phyloP scores from a whole-genome alignment of 2,329 filamentous ascomycete genomes.

The Ophiostoma triangulosporum region DNA sequence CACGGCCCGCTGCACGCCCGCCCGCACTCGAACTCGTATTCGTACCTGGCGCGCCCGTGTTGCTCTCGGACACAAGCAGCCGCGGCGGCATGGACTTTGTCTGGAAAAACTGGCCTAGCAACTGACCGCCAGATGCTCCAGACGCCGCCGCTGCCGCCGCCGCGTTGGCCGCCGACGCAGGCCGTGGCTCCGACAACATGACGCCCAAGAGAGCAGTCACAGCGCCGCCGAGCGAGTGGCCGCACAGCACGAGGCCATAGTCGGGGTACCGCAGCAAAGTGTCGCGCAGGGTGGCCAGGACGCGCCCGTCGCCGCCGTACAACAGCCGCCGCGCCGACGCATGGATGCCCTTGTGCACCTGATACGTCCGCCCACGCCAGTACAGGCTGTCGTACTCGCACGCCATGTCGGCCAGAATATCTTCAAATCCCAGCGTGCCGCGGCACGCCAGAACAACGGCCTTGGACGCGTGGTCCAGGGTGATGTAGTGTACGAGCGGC shows the following conservation, averaged over 20 bases:
- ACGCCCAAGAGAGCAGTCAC: constrained; percentile 58
- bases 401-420: constrained; percentile 59
- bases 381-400: constrained; percentile 56
- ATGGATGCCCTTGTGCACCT: constrained; percentile 63
- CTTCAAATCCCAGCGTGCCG: constrained; percentile 60
- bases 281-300: constrained; percentile 51
- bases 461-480: constrained; percentile 56
- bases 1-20: background rate
- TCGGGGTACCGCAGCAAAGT: constrained; percentile 53
- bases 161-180: constrained; percentile 23
- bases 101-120: constrained; percentile 24
- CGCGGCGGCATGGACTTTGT: constrained; percentile 40
- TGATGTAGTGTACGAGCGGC: constrained; percentile 60
- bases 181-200: constrained; percentile 49
- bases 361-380: constrained; percentile 51
- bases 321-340: constrained; percentile 55
- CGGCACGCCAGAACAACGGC: constrained; percentile 61
- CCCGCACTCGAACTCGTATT: background rate
- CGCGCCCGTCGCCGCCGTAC: constrained; percentile 52
- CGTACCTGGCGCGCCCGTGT: background rate
- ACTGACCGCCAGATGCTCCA: background rate
- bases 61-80: constrained; percentile 19
- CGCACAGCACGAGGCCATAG: constrained; percentile 57
- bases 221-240: constrained; percentile 55
- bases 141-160: constrained; percentile 13